These are phyloP conservation scores for Chenopodium formosanum DNA, from an alignment of 148 eudicot genomes.

Conservation along the genomic window DNA sequence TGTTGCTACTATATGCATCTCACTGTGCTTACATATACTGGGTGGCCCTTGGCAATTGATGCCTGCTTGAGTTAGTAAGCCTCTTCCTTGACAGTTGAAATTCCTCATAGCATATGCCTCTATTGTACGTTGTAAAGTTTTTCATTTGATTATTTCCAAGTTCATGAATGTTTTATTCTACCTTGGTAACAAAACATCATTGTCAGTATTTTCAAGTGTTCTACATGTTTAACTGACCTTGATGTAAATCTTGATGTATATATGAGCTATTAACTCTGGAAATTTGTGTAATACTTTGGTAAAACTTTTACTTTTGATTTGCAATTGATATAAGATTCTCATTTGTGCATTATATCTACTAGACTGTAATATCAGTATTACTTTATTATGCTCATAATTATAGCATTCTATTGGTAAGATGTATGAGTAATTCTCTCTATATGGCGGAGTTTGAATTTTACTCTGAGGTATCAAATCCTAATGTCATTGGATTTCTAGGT, in stretches of 20 bases:
- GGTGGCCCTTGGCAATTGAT: constrained; percentile 59
- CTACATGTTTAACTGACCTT: background rate
- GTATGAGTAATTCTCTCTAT: too few relatives aligned
- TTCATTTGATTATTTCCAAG: constrained; percentile 1
- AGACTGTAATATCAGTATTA: background rate
- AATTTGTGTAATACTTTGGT: background rate
- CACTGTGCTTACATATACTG: constrained; percentile 70
- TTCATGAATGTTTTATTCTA: constrained; percentile 3
- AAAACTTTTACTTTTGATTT: too few relatives aligned
- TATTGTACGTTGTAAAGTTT: background rate
- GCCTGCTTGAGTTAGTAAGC: constrained; percentile 38
- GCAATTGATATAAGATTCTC: background rate
- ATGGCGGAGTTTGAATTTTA: background rate
- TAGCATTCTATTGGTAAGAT: too few relatives aligned
- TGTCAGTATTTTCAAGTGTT: background rate
- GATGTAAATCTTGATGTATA: constrained; percentile 5
- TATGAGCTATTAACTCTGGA: background rate
- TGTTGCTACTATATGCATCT: constrained; percentile 55
- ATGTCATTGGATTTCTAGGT: background rate
- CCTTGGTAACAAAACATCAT: background rate
- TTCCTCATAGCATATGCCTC: background rate
- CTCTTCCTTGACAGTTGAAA: background rate
- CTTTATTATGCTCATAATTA: too few relatives aligned
- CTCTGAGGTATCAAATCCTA: background rate
- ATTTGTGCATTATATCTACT: background rate